Base-by-base conservation (phyloP, 1,139 yeast genomes). In the Blastobotrys illinoisensis region DNA sequence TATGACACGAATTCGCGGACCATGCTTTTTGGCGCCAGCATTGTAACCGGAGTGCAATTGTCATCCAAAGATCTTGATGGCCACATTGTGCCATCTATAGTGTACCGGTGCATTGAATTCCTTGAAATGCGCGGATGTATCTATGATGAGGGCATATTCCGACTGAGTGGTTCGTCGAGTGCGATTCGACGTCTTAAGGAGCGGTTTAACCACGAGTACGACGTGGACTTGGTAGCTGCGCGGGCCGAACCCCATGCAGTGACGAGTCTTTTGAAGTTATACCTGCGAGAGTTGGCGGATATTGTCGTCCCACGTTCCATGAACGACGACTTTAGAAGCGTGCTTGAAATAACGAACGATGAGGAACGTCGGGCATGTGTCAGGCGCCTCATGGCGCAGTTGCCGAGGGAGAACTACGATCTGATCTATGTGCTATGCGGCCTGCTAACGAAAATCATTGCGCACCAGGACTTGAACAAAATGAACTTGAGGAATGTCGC, bases 121-220 rank as follows among this genome's bases (percentile, higher is more conserved):
- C 74, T 93, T 50, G 78, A 80, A 53, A 78, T 76, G 49, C 79
- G 85, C 20, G 83, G 87, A 9, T 97, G 96, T 0, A 75, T 86
- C 18, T 81, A 80, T 59, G 96, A 89, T 68, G 97, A 91, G 67
- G 99, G 99, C 2, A 81, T 93, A 1, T 93, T 93, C 73, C 77
- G 99, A 59, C 74, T 91, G 55, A 88, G 95, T 69, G 99, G 99
- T 1, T 87, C 96, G 36, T 88, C 93, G 53, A 80, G 91, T 0
- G 78, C 85, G 49, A 88, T 93, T 23, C 80, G 88, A 56, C 80
- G 78, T 45, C 76, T 93, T 49, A 88, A 87, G 64, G 88, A 84
- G 46, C 76, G 75, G 50, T 93, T 90, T 59, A 71, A 74, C 47
- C 58, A 56, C 23, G 76, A 79, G 14, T 80, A 79, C 59, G 98